These are phyloP conservation scores for Phytophthora pinifolia DNA, from an alignment of 352 stramenopile species.

Conservation along the genomic window DNA sequence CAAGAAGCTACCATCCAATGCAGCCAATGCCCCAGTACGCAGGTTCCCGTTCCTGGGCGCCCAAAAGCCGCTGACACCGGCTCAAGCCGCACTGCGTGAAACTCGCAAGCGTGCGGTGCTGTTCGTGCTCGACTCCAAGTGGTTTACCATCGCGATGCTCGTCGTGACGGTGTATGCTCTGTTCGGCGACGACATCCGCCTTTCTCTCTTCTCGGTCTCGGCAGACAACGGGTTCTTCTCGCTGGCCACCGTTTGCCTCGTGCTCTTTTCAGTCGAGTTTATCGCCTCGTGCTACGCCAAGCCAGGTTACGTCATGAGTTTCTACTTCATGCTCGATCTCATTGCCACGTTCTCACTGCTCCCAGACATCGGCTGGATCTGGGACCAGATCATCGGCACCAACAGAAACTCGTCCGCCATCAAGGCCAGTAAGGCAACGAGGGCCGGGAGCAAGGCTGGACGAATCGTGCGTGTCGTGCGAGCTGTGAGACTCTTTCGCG, in stretches of 20 bases:
- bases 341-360: constrained; percentile 85
- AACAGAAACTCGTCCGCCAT: constrained; percentile 53
- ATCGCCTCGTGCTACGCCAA: constrained; percentile 71
- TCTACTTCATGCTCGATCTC: constrained; percentile 91
- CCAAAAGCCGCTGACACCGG: constrained; percentile 26
- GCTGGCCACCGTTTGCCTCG: constrained; percentile 86
- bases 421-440: constrained; percentile 73
- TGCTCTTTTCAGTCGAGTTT: constrained; percentile 91
- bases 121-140: constrained; percentile 70
- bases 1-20: constrained; percentile 24
- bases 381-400: constrained; percentile 67
- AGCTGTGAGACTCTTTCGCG: constrained; percentile 78
- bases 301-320: constrained; percentile 82
- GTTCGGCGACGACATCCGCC: constrained; percentile 91
- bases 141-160: constrained; percentile 84
- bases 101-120: constrained; percentile 42
- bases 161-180: constrained; percentile 92
- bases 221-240: constrained; percentile 86
- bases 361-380: constrained; percentile 85
- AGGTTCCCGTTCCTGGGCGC: constrained; percentile 20
- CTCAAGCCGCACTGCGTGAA: constrained; percentile 44
- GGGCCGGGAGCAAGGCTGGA: constrained; percentile 73
- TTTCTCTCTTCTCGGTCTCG: constrained; percentile 64
- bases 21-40: not conserved
- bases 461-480: constrained; percentile 86